Evolutionary conservation across 139 green algal species (phyloP).

Genomic region (Coccomyxa sp.): DNA sequence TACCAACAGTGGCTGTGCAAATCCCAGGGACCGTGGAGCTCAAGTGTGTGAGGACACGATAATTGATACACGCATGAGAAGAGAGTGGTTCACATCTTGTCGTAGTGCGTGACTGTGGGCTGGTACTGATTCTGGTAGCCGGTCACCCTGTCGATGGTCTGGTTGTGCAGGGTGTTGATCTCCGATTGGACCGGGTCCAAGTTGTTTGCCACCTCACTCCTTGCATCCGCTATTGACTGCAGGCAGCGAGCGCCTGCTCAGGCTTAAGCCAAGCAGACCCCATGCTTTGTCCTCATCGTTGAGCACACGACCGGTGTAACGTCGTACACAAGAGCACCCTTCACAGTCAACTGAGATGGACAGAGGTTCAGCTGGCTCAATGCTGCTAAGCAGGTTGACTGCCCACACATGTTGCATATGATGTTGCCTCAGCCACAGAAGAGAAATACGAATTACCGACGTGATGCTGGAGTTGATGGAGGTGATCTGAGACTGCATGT

Average conservation of each 20-base stretch:
- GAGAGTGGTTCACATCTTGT: slow-evolving; percentile 9
- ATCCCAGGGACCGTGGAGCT: too few species aligned
- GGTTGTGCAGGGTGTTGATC: not conserved
- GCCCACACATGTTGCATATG: not conserved
- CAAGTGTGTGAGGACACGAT: too few species aligned
- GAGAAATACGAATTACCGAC: not conserved
- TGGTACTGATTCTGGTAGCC: not conserved
- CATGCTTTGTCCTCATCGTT: not conserved
- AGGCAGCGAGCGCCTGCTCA: not conserved
- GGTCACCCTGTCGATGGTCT: slow-evolving; percentile 5
- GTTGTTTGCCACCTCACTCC: not conserved
- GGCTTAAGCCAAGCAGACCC: not conserved
- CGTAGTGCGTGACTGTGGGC: slow-evolving; percentile 3
- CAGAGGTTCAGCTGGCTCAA: not conserved
- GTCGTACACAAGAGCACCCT: not conserved
- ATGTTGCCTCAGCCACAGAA: not conserved
- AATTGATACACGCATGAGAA: too few species aligned
- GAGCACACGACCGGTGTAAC: not conserved
- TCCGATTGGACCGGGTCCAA: not conserved
- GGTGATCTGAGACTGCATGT: not conserved
- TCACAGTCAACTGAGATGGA: not conserved
- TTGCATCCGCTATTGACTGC: not conserved
- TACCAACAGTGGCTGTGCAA: too few species aligned
- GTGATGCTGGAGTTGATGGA: not conserved
- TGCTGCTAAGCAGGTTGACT: not conserved